Percentiles rank a stretch among this genome's conserved stretches.
These are phyloP conservation scores for Colletotrichum trifolii DNA, from an alignment of 2,329 filamentous ascomycete genomes.

Conservation along the genomic window DNA sequence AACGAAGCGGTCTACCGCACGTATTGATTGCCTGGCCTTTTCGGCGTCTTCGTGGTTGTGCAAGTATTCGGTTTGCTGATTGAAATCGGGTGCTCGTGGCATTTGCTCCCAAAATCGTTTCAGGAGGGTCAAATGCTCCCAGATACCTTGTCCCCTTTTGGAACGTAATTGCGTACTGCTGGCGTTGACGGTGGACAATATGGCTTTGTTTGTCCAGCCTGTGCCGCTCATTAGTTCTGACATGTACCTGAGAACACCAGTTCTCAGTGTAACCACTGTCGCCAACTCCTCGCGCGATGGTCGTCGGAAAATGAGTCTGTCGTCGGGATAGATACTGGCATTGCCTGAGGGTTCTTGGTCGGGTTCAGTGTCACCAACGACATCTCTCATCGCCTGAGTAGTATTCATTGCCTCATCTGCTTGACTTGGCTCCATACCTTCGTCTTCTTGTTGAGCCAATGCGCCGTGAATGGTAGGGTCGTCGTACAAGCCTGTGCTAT, in stretches of 20 bases:
- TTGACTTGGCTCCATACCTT: not conserved
- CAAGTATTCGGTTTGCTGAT: slow-evolving; percentile 22
- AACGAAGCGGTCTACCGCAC: slow-evolving; percentile 11
- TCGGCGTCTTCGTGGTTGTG: slow-evolving; percentile 2
- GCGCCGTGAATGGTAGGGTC: slow-evolving; percentile 20
- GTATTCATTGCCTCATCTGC: not conserved
- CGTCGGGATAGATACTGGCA: too few relatives aligned
- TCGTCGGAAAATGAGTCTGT: too few relatives aligned
- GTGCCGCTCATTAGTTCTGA: too few relatives aligned
- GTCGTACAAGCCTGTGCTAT: slow-evolving; percentile 14
- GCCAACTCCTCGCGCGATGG: too few relatives aligned
- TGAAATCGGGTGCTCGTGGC: slow-evolving; percentile 14
- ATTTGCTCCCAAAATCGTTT: slow-evolving; percentile 17
- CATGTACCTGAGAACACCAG: too few relatives aligned
- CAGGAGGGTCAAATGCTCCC: slow-evolving; percentile 8
- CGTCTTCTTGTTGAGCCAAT: not conserved
- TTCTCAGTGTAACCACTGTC: too few relatives aligned
- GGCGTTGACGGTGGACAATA: not conserved
- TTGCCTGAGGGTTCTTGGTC: too few relatives aligned
- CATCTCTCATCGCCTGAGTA: not conserved
- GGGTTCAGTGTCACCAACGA: too few relatives aligned
- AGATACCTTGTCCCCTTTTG: slow-evolving; percentile 7
- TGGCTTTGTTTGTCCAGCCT: too few relatives aligned
- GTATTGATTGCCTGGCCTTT: slow-evolving; percentile 1
- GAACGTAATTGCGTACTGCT: not conserved